A percentile compares a stretch with the other conserved stretches of the same genome.
Evolutionary conservation across 805 yeast species (phyloP).

Genomic region (Saccharomycopsis sp.): DNA sequence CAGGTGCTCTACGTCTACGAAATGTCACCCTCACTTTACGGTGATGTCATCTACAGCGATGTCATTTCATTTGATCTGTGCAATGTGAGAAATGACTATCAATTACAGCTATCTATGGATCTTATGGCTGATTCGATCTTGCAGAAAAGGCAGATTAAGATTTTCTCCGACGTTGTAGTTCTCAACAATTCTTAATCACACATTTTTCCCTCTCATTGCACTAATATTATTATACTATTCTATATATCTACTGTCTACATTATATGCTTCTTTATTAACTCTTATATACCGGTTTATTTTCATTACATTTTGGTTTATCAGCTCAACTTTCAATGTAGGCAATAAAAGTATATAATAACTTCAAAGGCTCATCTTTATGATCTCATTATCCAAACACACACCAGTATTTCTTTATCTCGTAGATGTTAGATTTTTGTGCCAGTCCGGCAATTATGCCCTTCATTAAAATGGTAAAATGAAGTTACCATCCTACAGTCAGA

Average conservation of each 20-base stretch:
- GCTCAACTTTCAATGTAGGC: too few relatives aligned
- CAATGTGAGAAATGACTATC: constrained; percentile 14
- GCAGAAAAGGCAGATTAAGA: background rate
- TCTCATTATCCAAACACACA: too few relatives aligned
- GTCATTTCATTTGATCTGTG: constrained; percentile 12
- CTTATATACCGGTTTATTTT: too few relatives aligned
- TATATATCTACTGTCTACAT: too few relatives aligned
- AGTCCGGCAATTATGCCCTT: background rate
- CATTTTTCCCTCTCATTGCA: too few relatives aligned
- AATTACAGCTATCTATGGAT: constrained; percentile 4
- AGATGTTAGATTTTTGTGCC: background rate
- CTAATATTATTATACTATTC: too few relatives aligned
- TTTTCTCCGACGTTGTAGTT: constrained; percentile 2
- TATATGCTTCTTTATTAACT: too few relatives aligned
- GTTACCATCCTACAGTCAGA: background rate
- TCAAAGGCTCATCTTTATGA: too few relatives aligned
- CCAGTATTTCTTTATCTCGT: too few relatives aligned
- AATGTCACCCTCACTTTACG: constrained; percentile 4
- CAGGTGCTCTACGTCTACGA: constrained; percentile 5
- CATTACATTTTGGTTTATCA: too few relatives aligned
- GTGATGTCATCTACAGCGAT: constrained; percentile 9
- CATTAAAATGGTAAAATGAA: background rate
- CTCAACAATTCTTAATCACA: background rate
- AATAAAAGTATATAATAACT: too few relatives aligned
- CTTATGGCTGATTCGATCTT: background rate